Percentiles rank a stretch among this genome's conserved stretches.
These are phyloP conservation scores for Gossypium trilobum DNA, from an alignment of 441 rosid species.

Conservation along the genomic window DNA sequence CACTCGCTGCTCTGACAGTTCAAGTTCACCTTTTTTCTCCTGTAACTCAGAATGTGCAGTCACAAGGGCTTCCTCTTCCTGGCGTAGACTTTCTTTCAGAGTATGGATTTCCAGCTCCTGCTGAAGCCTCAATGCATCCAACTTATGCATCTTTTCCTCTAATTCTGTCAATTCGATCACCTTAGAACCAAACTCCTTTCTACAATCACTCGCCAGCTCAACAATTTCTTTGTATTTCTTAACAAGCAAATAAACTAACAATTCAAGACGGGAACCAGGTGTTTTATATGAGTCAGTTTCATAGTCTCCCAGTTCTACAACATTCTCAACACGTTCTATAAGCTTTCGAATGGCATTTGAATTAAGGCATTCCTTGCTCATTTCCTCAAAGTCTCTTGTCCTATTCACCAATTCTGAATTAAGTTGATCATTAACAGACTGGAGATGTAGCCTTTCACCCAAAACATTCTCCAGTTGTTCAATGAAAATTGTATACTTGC, in stretches of 20 bases:
- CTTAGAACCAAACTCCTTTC: conserved; percentile 46
- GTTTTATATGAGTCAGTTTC: conserved; percentile 30
- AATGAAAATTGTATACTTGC: conserved; percentile 35
- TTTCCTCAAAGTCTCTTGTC: conserved; percentile 49
- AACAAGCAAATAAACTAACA: conserved; percentile 59
- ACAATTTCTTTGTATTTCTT: conserved; percentile 40
- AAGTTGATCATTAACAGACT: conserved; percentile 47
- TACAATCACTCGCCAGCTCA: conserved; percentile 31
- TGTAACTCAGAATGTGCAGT: conserved; percentile 43
- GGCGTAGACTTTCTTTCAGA: conserved; percentile 48
- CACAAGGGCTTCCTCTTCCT: conserved; percentile 52
- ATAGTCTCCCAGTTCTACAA: conserved; percentile 42
- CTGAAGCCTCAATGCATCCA: conserved; percentile 46
- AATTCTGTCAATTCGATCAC: conserved; percentile 41
- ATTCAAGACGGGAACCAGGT: conserved; percentile 47
- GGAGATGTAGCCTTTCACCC: conserved; percentile 56
- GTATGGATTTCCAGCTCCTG: conserved; percentile 49
- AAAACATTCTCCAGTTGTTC: conserved; percentile 46
- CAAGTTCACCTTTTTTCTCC: conserved; percentile 62
- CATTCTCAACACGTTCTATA: conserved; percentile 49
- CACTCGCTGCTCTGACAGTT: conserved; percentile 83
- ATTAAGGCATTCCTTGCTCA: conserved; percentile 42
- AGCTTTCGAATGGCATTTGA: conserved; percentile 46
- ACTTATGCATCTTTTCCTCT: conserved; percentile 41
- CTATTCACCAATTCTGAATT: conserved; percentile 44